Evolutionary conservation across 805 yeast species (phyloP).

Genomic region (Komagataella populi): DNA sequence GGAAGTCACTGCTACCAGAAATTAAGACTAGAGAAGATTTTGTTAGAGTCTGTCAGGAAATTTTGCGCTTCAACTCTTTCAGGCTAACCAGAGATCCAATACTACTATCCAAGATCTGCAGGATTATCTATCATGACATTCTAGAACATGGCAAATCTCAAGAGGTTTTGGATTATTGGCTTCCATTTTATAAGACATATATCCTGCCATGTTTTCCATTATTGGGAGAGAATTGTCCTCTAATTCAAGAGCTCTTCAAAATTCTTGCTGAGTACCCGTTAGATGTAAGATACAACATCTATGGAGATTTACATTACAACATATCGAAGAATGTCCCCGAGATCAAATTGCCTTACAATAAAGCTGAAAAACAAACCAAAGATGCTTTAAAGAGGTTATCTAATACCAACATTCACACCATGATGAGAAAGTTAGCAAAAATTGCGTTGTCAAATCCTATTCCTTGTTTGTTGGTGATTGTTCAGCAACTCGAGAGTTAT

Average conservation of each 20-base stretch:
- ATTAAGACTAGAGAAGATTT: slow-evolving; percentile 28
- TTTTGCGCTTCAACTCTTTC: slow-evolving; percentile 42
- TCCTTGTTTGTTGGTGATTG: slow-evolving; percentile 55
- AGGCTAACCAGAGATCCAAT: slow-evolving; percentile 32
- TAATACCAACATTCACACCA: slow-evolving; percentile 58
- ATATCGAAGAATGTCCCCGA: slow-evolving; percentile 40
- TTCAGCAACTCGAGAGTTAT: slow-evolving; percentile 82
- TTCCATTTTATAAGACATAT: slow-evolving; percentile 47
- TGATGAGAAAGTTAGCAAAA: slow-evolving; percentile 63
- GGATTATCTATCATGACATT: slow-evolving; percentile 36
- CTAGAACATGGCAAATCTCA: slow-evolving; percentile 6
- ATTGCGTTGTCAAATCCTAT: slow-evolving; percentile 68
- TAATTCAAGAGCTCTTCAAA: slow-evolving; percentile 44
- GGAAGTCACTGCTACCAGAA: slow-evolving; percentile 29
- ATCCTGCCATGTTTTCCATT: slow-evolving; percentile 50
- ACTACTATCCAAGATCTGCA: slow-evolving; percentile 44
- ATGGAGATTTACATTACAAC: slow-evolving; percentile 61
- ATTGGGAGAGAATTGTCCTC: slow-evolving; percentile 41
- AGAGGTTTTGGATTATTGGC: slow-evolving; percentile 26
- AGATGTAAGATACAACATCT: slow-evolving; percentile 59
- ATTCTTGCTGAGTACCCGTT: slow-evolving; percentile 40
- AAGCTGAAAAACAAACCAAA: slow-evolving; percentile 69
- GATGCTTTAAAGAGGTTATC: slow-evolving; percentile 70
- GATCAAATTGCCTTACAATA: slow-evolving; percentile 44
- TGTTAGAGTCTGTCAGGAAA: slow-evolving; percentile 28